Conservation (phyloP, 345 rosid species). For the Anacardium occidentale region DNA sequence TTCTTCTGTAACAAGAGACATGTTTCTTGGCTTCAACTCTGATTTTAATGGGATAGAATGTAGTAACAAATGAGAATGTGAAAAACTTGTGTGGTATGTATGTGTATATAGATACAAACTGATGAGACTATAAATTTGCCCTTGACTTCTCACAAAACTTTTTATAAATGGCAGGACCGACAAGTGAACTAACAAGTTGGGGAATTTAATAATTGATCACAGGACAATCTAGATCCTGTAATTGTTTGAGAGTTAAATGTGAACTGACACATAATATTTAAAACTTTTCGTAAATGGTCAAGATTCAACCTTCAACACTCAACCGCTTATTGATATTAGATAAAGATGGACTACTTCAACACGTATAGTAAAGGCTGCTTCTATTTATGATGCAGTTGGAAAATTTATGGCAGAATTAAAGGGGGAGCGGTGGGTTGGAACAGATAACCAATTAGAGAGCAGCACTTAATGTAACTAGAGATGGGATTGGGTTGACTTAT, state of each 20-base stretch:
- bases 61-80: neutral
- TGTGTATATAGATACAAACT: neutral
- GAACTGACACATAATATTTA: no score
- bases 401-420: conserved; percentile 26
- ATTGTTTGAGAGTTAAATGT: neutral
- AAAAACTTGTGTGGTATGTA: no score
- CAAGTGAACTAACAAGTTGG: conserved; percentile 4
- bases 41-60: neutral
- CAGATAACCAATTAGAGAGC: neutral
- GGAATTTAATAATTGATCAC: neutral
- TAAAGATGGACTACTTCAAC: neutral
- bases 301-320: neutral
- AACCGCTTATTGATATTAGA: neutral
- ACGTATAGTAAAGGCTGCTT: neutral
- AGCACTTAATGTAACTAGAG: conserved; percentile 16
- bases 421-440: conserved; percentile 12
- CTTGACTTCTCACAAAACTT: neutral
- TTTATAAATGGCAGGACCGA: neutral
- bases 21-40: conserved; percentile 6
- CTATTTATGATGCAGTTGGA: conserved; percentile 28
- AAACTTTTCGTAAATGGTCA: neutral
- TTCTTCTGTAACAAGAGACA: conserved; percentile 71
- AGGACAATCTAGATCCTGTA: neutral
- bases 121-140: neutral
- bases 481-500: neutral